Percentiles rank a stretch among this genome's conserved stretches.
Evolutionary conservation across 352 stramenopile genomes (phyloP).

Genomic region (Globisporangium takayamanum): DNA sequence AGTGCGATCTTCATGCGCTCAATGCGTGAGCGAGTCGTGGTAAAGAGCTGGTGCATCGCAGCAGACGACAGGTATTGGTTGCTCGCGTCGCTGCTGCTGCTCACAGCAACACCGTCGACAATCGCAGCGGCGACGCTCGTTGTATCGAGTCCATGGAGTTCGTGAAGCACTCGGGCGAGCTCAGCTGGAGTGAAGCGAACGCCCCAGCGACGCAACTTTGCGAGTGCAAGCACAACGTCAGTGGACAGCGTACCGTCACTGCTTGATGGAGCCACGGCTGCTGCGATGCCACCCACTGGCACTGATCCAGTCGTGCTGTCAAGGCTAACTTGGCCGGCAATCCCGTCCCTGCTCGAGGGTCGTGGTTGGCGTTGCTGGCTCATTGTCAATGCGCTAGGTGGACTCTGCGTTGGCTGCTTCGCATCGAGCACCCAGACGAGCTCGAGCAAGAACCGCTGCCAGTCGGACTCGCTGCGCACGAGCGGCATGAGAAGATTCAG

Average conservation of each 20-base stretch:
- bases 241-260: background rate
- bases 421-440: slow-evolving; percentile 5
- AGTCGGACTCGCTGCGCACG: slow-evolving; percentile 12
- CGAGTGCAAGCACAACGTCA: background rate
- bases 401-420: background rate
- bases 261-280: too few relatives aligned
- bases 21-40: background rate
- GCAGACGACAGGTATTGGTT: background rate
- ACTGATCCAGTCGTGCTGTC: too few relatives aligned
- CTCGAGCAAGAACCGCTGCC: slow-evolving; percentile 24
- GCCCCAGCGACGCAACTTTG: background rate
- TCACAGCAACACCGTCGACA: background rate
- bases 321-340: too few relatives aligned
- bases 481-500: slow-evolving; percentile 16
- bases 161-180: background rate
- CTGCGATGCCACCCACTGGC: too few relatives aligned
- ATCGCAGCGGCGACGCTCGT: background rate
- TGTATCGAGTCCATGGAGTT: background rate
- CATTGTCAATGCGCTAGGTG: background rate
- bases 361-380: background rate
- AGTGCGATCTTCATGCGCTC: slow-evolving; percentile 22
- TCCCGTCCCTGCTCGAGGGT: background rate
- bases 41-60: slow-evolving; percentile 1
- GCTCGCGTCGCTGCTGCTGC: background rate
- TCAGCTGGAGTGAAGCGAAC: background rate